Evolutionary conservation across 257 asterid genomes (phyloP), one percentile per base, ranked within the genome.

Genomic region (Lithospermum erythrorhizon): DNA sequence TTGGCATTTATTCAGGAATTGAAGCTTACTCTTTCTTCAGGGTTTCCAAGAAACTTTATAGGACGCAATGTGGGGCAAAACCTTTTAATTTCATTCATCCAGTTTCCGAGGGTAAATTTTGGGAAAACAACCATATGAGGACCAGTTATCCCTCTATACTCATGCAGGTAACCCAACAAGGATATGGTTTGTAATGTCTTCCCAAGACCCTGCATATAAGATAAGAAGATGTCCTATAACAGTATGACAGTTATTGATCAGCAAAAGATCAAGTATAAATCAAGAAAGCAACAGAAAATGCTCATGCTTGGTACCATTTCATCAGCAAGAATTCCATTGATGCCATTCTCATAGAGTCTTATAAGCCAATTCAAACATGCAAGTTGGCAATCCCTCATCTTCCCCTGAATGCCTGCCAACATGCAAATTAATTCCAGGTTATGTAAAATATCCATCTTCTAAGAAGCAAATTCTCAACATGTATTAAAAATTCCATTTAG

Each of bases 81-180:
- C 68, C 96, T 89, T 66, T 81, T 89, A 67, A 93, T 89, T 79
- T 93, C 99, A 70, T 93, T 93, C 99, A 93, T 93, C 99, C 99
- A 93, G 71, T 93, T 89, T n/a, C 99, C 99, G 48, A 93, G 97
- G 15, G 99, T 93, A 62, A 97, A 93, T 75, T 93, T 93, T 9
- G 99, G 99, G 58, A 97, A 95, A 74, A 89, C 99, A 71, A 93
- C 99, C 99, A 93, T 93, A 76, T 93, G 99, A 61, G 99, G 99
- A 55, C 97, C 99, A 51, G 96, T 93, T 68, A 93, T 93, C 69
- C 97, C 97, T 78, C 94, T 82, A 73, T 86, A 93, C 73, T 93
- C 99, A 54, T 83, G 87, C 72, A 93, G 85, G 76, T 93, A 93
- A 23, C 97, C 99, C 74, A 93, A 54, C 80, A 93, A 83, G 21